phyloP scores from a whole-genome alignment of 2,329 filamentous ascomycete genomes.

The Penicillium sp. region DNA sequence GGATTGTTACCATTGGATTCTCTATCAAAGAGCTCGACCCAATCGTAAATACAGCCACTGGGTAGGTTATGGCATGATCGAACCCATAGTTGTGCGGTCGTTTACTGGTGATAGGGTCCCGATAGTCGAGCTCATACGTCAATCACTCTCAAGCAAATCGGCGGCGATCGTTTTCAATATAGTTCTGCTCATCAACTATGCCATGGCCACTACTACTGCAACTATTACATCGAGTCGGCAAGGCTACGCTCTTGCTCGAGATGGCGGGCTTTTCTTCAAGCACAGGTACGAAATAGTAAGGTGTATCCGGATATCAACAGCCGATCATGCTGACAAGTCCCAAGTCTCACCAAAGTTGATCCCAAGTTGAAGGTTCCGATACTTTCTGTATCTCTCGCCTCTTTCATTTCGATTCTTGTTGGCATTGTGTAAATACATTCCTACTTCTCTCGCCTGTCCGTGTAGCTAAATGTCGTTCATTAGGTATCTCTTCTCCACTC shows the following conservation, averaged over 20 bases:
- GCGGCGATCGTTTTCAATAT: background rate
- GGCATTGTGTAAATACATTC: background rate
- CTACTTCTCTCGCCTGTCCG: background rate
- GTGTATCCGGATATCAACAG: background rate
- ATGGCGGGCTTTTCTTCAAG: background rate
- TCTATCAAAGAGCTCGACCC: background rate
- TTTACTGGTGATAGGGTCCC: background rate
- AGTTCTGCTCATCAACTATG: background rate
- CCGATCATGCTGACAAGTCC: background rate
- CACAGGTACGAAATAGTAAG: background rate
- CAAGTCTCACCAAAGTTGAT: background rate
- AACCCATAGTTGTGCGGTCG: background rate
- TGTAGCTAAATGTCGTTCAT: background rate
- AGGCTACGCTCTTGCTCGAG: background rate
- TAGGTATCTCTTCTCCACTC: background rate
- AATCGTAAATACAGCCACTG: background rate
- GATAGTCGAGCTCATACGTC: background rate
- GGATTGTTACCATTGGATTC: background rate
- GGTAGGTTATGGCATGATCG: background rate
- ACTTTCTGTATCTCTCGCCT: background rate
- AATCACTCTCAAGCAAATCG: background rate
- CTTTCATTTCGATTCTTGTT: background rate
- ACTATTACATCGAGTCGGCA: background rate
- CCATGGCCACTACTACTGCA: background rate
- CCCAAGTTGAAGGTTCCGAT: background rate